Percentiles rank a stretch among this genome's conserved stretches.
phyloP scores from a whole-genome alignment of 495 filamentous ascomycete species.

The Thozetella sp. region DNA sequence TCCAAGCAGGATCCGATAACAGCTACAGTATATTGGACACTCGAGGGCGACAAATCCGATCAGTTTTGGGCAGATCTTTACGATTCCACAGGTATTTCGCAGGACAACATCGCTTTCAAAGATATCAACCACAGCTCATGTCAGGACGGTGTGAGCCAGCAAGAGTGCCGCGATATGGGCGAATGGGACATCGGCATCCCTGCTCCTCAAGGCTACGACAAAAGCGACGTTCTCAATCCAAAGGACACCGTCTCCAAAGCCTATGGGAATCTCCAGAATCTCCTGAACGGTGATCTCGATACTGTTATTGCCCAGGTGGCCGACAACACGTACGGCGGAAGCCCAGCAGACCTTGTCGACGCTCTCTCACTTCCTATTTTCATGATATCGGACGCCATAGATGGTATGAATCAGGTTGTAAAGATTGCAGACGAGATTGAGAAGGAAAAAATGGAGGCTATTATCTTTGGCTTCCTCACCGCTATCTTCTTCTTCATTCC shows the following conservation, averaged over 20 bases:
- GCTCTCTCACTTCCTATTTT: slow-evolving; percentile 16
- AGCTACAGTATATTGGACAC: slow-evolving; percentile 4
- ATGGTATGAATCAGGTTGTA: slow-evolving; percentile 12
- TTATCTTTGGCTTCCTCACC: slow-evolving; percentile 15
- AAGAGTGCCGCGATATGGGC: slow-evolving; percentile 1
- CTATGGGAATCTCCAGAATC: neutral
- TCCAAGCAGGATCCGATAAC: neutral
- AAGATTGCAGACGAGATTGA: slow-evolving; percentile 10
- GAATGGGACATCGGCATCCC: slow-evolving; percentile 1
- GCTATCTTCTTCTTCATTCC: slow-evolving; percentile 14
- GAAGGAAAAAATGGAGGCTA: slow-evolving; percentile 8
- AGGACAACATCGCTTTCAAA: neutral
- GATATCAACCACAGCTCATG: slow-evolving; percentile 2
- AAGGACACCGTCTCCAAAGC: neutral
- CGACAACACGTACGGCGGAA: neutral
- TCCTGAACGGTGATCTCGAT: neutral
- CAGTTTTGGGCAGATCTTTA: slow-evolving; percentile 5
- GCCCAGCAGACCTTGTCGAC: slow-evolving; percentile 10
- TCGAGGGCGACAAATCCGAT: neutral
- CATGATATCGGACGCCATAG: slow-evolving; percentile 14
- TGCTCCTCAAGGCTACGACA: neutral
- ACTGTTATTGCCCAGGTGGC: neutral
- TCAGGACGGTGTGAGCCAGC: neutral
- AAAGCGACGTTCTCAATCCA: slow-evolving; percentile 1
- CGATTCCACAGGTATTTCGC: neutral